Conservation (phyloP, 2,329 filamentous ascomycete species). For the Alternaria longipes region DNA sequence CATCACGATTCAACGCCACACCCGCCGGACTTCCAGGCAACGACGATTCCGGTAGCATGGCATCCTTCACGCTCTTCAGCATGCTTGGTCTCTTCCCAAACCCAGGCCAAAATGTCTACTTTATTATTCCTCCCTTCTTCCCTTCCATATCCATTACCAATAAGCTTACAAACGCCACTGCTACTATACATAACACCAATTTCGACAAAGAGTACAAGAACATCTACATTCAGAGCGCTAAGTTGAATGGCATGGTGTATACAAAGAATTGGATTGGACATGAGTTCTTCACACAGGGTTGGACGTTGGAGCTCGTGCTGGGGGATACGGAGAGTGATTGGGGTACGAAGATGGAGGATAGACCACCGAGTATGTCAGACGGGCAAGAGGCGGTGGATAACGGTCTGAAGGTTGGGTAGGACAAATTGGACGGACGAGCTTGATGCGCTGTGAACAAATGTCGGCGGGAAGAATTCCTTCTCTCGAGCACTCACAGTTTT, state of each 20-base stretch:
- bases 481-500: not conserved
- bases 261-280: conserved; percentile 58
- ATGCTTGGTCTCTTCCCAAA: conserved; percentile 59
- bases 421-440: not conserved
- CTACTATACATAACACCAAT: conserved; percentile 53
- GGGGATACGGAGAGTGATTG: conserved; percentile 55
- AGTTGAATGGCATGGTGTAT: conserved; percentile 53
- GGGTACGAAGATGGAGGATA: conserved; percentile 55
- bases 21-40: conserved; percentile 56
- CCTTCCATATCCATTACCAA: conserved; percentile 52
- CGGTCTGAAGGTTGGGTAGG: not conserved
- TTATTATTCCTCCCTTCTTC: conserved; percentile 60
- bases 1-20: conserved; percentile 55
- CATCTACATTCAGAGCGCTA: conserved; percentile 58
- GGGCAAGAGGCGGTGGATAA: not conserved
- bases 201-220: conserved; percentile 54
- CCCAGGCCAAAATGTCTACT: conserved; percentile 59
- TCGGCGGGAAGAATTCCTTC: not conserved
- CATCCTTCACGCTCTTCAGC: conserved; percentile 54
- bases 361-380: conserved; percentile 29
- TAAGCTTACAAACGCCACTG: conserved; percentile 53
- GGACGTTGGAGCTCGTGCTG: conserved; percentile 54
- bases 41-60: conserved; percentile 59
- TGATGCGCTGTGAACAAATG: not conserved
- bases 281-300: conserved; percentile 56